These are phyloP conservation scores for Puya raimondii DNA, from an alignment of 176 grass and related monocot genomes.

Conservation along the genomic window DNA sequence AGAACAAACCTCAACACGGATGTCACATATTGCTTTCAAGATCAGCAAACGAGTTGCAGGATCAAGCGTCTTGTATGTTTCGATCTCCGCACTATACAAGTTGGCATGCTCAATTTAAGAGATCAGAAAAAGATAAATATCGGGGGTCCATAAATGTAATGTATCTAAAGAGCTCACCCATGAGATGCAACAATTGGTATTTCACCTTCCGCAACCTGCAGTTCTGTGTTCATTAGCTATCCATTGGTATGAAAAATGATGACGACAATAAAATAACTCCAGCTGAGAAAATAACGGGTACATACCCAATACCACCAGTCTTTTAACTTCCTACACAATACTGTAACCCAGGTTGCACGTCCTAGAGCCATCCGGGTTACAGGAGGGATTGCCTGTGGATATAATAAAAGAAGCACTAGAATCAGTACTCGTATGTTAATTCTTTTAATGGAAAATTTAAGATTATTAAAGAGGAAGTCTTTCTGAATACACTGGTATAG, in stretches of 20 bases:
- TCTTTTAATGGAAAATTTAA: not conserved
- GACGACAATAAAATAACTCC: conserved; percentile 7
- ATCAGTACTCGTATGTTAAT: not conserved
- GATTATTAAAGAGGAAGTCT: not conserved
- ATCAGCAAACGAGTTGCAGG: conserved; percentile 67
- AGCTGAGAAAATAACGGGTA: conserved; percentile 8
- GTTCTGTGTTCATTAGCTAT: conserved; percentile 31
- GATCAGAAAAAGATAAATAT: not conserved
- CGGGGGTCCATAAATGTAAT: not conserved
- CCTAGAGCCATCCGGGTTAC: conserved; percentile 65
- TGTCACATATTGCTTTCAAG: conserved; percentile 89
- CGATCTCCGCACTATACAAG: conserved; percentile 55
- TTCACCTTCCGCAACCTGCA: conserved; percentile 85
- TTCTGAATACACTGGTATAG: not conserved
- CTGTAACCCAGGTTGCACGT: conserved; percentile 69
- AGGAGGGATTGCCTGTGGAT: conserved; percentile 75
- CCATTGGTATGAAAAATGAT: not conserved
- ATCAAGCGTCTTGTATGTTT: conserved; percentile 65
- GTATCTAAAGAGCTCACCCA: conserved; percentile 45
- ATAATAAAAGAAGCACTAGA: conserved; percentile 21
- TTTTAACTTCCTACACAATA: conserved; percentile 85
- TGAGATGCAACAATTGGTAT: conserved; percentile 77
- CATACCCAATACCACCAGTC: conserved; percentile 97
- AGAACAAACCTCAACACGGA: conserved; percentile 53
- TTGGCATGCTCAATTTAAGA: conserved; percentile 1